phyloP scores from a whole-genome alignment of 192 early-diverging fungal species.

The Fimicolochytrium jonesii region DNA sequence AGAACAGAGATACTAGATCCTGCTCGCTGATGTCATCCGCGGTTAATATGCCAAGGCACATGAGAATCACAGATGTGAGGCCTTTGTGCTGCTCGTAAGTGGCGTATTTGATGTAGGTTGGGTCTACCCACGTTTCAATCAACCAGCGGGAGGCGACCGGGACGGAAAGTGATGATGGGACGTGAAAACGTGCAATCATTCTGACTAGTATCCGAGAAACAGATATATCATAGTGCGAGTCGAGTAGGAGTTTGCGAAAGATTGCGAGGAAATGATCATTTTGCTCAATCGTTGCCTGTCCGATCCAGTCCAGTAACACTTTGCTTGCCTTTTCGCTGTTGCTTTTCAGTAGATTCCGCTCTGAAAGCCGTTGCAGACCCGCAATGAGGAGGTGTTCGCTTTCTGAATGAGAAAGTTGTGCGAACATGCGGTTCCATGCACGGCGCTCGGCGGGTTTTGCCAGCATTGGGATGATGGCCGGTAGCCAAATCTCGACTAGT shows the following conservation, averaged over 20 bases:
- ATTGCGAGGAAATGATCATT: not conserved
- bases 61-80: not conserved
- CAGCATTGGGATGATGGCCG: no score
- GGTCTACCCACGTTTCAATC: slow-evolving; percentile 5
- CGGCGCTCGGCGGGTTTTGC: no score
- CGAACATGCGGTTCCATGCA: not conserved
- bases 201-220: not conserved
- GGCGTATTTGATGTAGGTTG: slow-evolving; percentile 8
- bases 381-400: not conserved
- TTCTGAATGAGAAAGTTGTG: not conserved
- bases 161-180: not conserved
- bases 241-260: not conserved
- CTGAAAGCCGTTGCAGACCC: not conserved
- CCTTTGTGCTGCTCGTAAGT: slow-evolving; percentile 10
- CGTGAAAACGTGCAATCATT: not conserved
- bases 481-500: no score
- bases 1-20: not conserved
- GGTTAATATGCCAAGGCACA: not conserved
- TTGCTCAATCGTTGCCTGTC: not conserved
- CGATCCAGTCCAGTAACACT: not conserved
- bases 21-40: not conserved
- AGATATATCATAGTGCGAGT: not conserved
- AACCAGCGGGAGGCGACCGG: not conserved
- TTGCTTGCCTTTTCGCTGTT: not conserved
- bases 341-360: no score